These are phyloP conservation scores for Parafenestella ontariensis DNA, from an alignment of 2,329 filamentous ascomycete genomes.

Conservation along the genomic window DNA sequence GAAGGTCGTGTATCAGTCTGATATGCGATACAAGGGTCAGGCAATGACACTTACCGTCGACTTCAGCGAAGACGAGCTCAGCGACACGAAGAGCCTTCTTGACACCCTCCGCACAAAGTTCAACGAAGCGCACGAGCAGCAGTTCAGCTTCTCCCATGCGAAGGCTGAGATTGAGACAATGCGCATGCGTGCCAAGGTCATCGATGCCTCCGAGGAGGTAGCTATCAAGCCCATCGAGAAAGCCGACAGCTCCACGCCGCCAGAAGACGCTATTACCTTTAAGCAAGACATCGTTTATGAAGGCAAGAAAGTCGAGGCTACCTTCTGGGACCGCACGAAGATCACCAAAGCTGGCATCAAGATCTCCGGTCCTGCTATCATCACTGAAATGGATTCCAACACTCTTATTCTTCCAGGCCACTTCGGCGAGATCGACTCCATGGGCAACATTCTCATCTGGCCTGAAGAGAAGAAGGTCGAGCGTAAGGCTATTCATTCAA, in stretches of 20 bases:
- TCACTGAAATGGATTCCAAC: slow-evolving; percentile 61
- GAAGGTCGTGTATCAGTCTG: slow-evolving; percentile 51
- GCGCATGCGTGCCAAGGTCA: slow-evolving; percentile 55
- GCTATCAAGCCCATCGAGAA: slow-evolving; percentile 47
- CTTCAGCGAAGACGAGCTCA: slow-evolving; percentile 47
- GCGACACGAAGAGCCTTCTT: slow-evolving; percentile 38
- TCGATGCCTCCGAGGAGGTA: slow-evolving; percentile 53
- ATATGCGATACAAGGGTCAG: slow-evolving; percentile 59
- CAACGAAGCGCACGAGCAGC: slow-evolving; percentile 52
- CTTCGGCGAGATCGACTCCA: slow-evolving; percentile 55
- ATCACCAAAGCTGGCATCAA: slow-evolving; percentile 52
- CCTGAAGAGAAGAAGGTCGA: slow-evolving; percentile 44
- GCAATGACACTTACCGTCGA: slow-evolving; percentile 45
- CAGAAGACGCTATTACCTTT: slow-evolving; percentile 47
- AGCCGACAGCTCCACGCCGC: slow-evolving; percentile 33
- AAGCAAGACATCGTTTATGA: slow-evolving; percentile 52
- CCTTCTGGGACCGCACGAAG: slow-evolving; percentile 54
- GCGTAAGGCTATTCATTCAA: slow-evolving; percentile 40
- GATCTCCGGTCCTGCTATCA: slow-evolving; percentile 55
- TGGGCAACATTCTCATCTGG: slow-evolving; percentile 59
- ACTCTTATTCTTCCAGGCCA: slow-evolving; percentile 58
- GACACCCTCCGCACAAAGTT: slow-evolving; percentile 50
- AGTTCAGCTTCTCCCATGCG: slow-evolving; percentile 55
- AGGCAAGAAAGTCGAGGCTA: slow-evolving; percentile 51
- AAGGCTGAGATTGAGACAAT: slow-evolving; percentile 58